Base-by-base conservation (phyloP, 1,139 yeast species). In the Debaryomyces psychrophilus region DNA sequence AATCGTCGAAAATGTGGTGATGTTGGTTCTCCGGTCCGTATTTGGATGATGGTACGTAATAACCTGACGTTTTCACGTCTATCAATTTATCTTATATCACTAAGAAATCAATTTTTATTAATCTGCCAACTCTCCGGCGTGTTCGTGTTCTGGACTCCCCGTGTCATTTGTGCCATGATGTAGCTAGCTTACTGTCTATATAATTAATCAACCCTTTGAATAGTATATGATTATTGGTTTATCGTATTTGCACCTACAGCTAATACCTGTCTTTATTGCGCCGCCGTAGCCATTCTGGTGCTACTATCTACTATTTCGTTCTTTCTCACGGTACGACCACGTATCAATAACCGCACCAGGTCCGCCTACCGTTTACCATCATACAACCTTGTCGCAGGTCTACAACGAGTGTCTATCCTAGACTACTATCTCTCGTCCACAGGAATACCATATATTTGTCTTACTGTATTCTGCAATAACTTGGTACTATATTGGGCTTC, bases 141-240 rank as follows among this genome's bases (percentile, higher is more conserved):
- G n/a, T 20, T 38, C 31, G 25, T 29, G 31, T 29, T 12, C 41
- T 26, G 28, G 20, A 35, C n/a, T 11, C 20, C 14, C 41, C 18
- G 27, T 38, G 20, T 14, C 8, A 11, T 7, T 38, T 17, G 25
- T 38, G 33, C 33, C 33, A 22, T 28, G 27, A 28, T 38, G 41
- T 38, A 37, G 31, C 41, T 38, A 38, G 41, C 41, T 38, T 20
- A 28, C 22, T 38, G 20, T 28, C 41, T 40, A 37, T 41, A 43
- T 33, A 43, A 42, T 28, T 35, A 42, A 42, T 42, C 44, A 42
- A 42, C 44, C 26, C 20, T 34, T 41, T 27, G 39, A 41, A 15
- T 27, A 42, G 36, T 42, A 42, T 41, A 42, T 36, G 44, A 35
- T 31, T 42, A 41, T 36, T 42, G 44, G 38, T 28, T 28, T 31